These are phyloP conservation scores for Blastomyces parvus DNA, from an alignment of 2,329 filamentous ascomycete genomes.

Conservation along the genomic window DNA sequence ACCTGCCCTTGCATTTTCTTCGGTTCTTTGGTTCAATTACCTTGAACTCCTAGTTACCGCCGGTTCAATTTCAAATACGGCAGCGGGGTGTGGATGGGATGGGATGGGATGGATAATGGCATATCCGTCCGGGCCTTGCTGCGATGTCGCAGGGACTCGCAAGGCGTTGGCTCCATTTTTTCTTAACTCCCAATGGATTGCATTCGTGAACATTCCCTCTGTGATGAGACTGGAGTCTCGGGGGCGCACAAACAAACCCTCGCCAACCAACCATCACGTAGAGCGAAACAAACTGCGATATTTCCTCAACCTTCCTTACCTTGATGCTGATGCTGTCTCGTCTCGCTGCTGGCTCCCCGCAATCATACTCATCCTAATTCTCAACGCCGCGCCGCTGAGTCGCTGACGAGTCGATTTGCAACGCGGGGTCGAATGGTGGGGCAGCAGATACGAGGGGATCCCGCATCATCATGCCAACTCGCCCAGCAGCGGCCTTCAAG, in stretches of 20 bases:
- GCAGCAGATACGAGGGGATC: constrained; percentile 2
- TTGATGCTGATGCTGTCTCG: too few relatives aligned
- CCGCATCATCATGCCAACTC: not conserved
- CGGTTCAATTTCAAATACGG: not conserved
- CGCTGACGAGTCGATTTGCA: not conserved
- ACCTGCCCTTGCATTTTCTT: not conserved
- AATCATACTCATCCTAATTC: too few relatives aligned
- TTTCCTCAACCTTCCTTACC: too few relatives aligned
- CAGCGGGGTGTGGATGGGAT: not conserved
- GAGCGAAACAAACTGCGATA: not conserved
- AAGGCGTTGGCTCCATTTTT: not conserved
- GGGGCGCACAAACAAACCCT: too few relatives aligned
- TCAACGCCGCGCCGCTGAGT: not conserved
- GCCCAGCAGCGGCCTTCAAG: not conserved
- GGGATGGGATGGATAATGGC: not conserved
- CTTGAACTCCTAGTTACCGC: not conserved
- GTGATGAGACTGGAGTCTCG: not conserved
- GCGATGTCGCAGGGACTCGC: not conserved
- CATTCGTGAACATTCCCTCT: not conserved
- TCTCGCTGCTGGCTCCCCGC: not conserved
- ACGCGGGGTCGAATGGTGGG: constrained; percentile 4
- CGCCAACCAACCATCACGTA: not conserved
- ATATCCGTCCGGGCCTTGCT: not conserved
- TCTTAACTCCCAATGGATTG: not conserved
- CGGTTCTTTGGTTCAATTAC: not conserved